Conservation (phyloP, 768 basidiomycete species). For the Macrolepiota dolichaula region DNA sequence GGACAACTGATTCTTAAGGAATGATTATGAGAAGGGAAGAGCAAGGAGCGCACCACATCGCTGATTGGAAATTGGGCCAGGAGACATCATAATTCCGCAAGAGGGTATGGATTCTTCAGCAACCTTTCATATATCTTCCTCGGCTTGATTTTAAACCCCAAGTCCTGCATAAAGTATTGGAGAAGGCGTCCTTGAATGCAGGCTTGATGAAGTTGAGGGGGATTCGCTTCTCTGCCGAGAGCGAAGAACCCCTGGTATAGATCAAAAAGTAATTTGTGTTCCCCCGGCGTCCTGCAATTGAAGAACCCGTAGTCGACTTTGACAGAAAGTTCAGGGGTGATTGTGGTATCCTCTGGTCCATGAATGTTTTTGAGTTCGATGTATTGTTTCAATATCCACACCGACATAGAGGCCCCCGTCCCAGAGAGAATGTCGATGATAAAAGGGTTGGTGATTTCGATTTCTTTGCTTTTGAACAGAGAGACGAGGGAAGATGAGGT, state of each 20-base stretch:
- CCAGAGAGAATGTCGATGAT: constrained; percentile 23
- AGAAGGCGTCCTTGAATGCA: constrained; percentile 28
- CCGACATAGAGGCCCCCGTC: constrained; percentile 20
- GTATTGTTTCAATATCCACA: constrained; percentile 35
- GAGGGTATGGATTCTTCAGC: constrained; percentile 29
- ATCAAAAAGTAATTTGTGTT: constrained; percentile 23
- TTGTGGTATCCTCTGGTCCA: not conserved
- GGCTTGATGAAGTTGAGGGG: constrained; percentile 33
- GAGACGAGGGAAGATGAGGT: constrained; percentile 17
- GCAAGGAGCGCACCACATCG: not conserved
- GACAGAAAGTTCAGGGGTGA: constrained; percentile 11
- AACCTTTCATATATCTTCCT: constrained; percentile 24
- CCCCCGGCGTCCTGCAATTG: constrained; percentile 26
- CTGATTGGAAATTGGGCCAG: not conserved
- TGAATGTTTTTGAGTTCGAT: constrained; percentile 11
- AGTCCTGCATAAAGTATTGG: constrained; percentile 17
- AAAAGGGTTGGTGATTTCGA: constrained; percentile 11
- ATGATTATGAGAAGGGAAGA: not conserved
- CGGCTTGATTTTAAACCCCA: constrained; percentile 19
- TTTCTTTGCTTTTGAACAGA: constrained; percentile 23
- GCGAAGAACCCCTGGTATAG: constrained; percentile 31
- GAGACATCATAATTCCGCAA: not conserved
- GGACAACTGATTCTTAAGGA: not conserved
- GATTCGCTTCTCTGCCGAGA: constrained; percentile 14
- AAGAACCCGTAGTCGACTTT: constrained; percentile 32